Evolutionary conservation across 345 rosid species (phyloP), one percentile per base, ranked within the genome.

Genomic region (Sisymbrium irio): DNA sequence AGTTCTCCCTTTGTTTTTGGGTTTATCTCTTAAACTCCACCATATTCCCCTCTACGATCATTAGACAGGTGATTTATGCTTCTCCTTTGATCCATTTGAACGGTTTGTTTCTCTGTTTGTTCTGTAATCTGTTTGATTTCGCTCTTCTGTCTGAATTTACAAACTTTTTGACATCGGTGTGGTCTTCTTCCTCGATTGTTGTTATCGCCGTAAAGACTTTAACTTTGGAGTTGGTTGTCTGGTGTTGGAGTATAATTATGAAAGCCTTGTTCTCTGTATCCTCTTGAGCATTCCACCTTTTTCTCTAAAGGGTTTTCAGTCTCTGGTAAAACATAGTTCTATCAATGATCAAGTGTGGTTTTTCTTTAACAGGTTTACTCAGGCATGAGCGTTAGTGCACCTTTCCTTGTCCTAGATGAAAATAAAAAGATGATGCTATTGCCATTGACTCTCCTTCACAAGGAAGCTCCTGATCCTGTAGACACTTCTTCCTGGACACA

Each of bases 1-100:
- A 58, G 62, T 82, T 86, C 70, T 74, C 55, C n/a, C 73, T 89
- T 41, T 84, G 83, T 80, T 87, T 82, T 73, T 89, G 92, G 96
- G 76, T 83, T 79, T 89, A 81, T 73, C 84, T 89, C 61, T 60
- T 84, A 56, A 59, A 78, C 58, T 67, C 82, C 62, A 42, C 83
- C 25, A 20, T 82, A 33, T 83, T 78, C 69, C 89, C 88, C 3
- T 68, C 82, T 39, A 70, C 83, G 20, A 73, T 85, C 60, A 70
- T 86, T 54, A 64, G 81, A 33, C 92, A 82, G 90, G 96, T 87
- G 27, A 20, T 11, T 9, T 64, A 56, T 58, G 25, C 46, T 25
- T n/a, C 47, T 71, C 7, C 59, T 22, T 45, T 60, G 14, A 28
- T 20, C 59, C 58, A 12, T 22, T 59, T 10, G 58, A 28, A 49